Percentiles rank a stretch among this genome's conserved stretches.
Conservation (phyloP, 176 grass and related monocot genomes). For the Musa troglodytarum region DNA sequence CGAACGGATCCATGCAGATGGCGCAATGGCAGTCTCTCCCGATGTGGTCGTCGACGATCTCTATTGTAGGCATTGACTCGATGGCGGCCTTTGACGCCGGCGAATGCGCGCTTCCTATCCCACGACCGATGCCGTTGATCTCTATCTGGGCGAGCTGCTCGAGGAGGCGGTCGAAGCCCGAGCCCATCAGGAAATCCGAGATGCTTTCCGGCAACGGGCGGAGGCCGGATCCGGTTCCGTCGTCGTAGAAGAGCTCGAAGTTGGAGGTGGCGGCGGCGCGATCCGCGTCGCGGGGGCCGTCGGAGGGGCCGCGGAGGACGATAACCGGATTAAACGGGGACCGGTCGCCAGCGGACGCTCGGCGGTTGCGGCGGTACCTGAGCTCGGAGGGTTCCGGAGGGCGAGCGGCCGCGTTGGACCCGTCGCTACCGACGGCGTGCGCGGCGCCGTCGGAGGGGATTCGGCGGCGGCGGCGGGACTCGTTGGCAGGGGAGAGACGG, state of each 20-base stretch:
- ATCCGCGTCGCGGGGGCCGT: background rate
- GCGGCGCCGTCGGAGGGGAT: background rate
- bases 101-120: constrained; percentile 13
- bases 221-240: constrained; percentile 69
- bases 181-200: constrained; percentile 94
- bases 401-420: background rate
- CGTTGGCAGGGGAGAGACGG: background rate
- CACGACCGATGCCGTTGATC: constrained; percentile 21
- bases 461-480: background rate
- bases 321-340: constrained; percentile 90
- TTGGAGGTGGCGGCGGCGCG: constrained; percentile 18
- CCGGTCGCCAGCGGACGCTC: constrained; percentile 23
- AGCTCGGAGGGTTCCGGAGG: constrained; percentile 9
- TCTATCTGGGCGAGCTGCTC: constrained; percentile 92
- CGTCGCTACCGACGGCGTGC: background rate
- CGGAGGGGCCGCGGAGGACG: constrained; percentile 47
- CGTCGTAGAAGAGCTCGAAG: constrained; percentile 97
- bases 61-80: constrained; percentile 70
- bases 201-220: constrained; percentile 82
- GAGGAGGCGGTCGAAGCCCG: constrained; percentile 78
- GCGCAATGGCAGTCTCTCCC: constrained; percentile 61
- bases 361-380: constrained; percentile 39
- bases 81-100: constrained; percentile 86
- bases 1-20: constrained; percentile 86
- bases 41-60: constrained; percentile 37